These are phyloP conservation scores for Saturnispora galanensis DNA, from an alignment of 805 yeast genomes.

Conservation along the genomic window DNA sequence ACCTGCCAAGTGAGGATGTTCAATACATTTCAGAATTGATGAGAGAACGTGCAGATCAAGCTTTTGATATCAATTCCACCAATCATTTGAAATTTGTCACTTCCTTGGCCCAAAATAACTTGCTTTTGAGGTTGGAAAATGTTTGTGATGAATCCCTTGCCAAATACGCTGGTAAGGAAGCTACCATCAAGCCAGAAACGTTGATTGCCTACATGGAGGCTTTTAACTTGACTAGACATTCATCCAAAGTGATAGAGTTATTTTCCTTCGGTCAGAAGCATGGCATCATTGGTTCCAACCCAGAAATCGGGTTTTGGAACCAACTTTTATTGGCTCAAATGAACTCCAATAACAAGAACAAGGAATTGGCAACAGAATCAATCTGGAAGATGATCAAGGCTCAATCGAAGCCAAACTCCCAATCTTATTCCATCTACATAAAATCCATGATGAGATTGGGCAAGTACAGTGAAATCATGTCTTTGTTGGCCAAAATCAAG, in stretches of 20 bases:
- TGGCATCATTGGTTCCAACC: slow-evolving; percentile 14
- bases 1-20: slow-evolving; percentile 7
- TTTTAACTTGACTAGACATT: slow-evolving; percentile 9
- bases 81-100: slow-evolving; percentile 17
- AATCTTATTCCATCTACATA: slow-evolving; percentile 39
- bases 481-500: slow-evolving; percentile 27
- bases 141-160: slow-evolving; percentile 4
- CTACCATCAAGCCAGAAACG: slow-evolving; percentile 10
- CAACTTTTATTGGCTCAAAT: slow-evolving; percentile 34
- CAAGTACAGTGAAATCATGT: slow-evolving; percentile 34
- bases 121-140: slow-evolving; percentile 7
- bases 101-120: slow-evolving; percentile 2
- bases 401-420: slow-evolving; percentile 34
- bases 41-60: background rate
- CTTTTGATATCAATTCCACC: slow-evolving; percentile 24
- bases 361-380: slow-evolving; percentile 30
- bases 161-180: slow-evolving; percentile 5
- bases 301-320: slow-evolving; percentile 43
- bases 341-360: slow-evolving; percentile 19
- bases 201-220: slow-evolving; percentile 11
- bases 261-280: slow-evolving; percentile 8
- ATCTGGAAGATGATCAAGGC: slow-evolving; percentile 23
- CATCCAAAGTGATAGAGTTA: slow-evolving; percentile 10
- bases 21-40: slow-evolving; percentile 8
- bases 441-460: slow-evolving; percentile 36